Percentiles rank a stretch among this genome's conserved stretches.
Conservation (phyloP, 176 grass and related monocot genomes). For the Aegilops sharonensis region DNA sequence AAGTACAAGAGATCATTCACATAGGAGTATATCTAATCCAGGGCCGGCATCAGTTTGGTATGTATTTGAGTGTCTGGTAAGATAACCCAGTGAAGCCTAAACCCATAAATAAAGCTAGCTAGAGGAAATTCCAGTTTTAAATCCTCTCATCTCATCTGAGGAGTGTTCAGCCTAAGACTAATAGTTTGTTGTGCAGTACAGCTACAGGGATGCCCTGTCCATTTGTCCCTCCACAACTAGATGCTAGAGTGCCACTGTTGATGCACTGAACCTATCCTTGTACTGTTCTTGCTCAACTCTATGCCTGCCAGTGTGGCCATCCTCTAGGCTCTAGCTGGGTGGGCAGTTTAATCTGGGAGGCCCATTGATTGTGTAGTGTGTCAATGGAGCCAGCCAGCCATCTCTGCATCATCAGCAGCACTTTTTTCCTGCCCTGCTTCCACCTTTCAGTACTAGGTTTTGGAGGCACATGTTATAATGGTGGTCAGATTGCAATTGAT, state of each 20-base stretch:
- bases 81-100: neutral
- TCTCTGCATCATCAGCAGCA: constrained; percentile 34
- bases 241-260: neutral
- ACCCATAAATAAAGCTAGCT: neutral
- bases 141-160: neutral
- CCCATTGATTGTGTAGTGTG: constrained; percentile 31
- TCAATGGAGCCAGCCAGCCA: constrained; percentile 36
- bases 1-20: neutral
- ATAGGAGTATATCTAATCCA: constrained; percentile 13
- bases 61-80: neutral
- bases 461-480: constrained; percentile 44
- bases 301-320: constrained; percentile 5
- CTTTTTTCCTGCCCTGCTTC: constrained; percentile 39
- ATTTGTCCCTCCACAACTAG: constrained; percentile 5
- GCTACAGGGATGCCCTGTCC: constrained; percentile 5
- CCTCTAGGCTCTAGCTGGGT: constrained; percentile 23
- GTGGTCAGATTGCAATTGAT: constrained; percentile 37
- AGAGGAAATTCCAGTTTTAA: neutral
- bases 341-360: constrained; percentile 22
- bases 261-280: constrained; percentile 31
- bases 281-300: neutral
- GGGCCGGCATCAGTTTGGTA: neutral
- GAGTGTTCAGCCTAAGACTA: neutral
- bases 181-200: neutral
- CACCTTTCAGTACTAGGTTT: constrained; percentile 50